Evolutionary conservation across 805 yeast species (phyloP).

Genomic region (Geotrichum ghanense): DNA sequence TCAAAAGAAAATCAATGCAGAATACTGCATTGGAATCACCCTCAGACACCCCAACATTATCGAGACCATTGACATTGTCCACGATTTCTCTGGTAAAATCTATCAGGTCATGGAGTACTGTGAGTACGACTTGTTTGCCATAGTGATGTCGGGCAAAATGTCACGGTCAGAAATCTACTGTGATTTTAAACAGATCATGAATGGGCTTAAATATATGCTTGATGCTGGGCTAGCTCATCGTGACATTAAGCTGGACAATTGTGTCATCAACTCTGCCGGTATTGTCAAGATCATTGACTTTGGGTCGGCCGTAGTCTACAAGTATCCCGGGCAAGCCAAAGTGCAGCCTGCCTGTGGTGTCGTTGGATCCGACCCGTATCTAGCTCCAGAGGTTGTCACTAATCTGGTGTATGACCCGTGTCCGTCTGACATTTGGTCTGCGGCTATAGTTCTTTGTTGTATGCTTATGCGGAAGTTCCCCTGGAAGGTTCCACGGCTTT

Average conservation of each 20-base stretch:
- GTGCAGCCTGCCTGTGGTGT: slow-evolving; percentile 71
- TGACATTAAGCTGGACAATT: slow-evolving; percentile 84
- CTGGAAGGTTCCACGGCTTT: slow-evolving; percentile 80
- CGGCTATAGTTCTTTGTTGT: slow-evolving; percentile 83
- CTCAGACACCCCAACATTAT: slow-evolving; percentile 82
- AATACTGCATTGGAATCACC: slow-evolving; percentile 87
- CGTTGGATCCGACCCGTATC: slow-evolving; percentile 80
- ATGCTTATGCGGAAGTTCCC: slow-evolving; percentile 88
- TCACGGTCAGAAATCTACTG: slow-evolving; percentile 66
- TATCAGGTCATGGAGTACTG: slow-evolving; percentile 93
- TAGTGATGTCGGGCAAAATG: slow-evolving; percentile 91
- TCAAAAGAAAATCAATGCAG: slow-evolving; percentile 85
- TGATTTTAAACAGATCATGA: slow-evolving; percentile 77
- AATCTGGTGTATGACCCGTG: slow-evolving; percentile 79
- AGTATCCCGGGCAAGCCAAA: slow-evolving; percentile 69
- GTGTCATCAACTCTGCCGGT: slow-evolving; percentile 74
- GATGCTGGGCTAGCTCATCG: slow-evolving; percentile 81
- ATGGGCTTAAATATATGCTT: slow-evolving; percentile 75
- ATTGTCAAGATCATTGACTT: slow-evolving; percentile 86
- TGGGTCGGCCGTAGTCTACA: slow-evolving; percentile 86
- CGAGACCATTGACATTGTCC: slow-evolving; percentile 82
- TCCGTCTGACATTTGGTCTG: slow-evolving; percentile 91
- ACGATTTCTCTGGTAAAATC: slow-evolving; percentile 66
- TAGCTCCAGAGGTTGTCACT: slow-evolving; percentile 87
- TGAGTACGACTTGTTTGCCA: slow-evolving; percentile 85